Evolutionary conservation across 352 stramenopile species (phyloP).

Genomic region (Pythium biforme): DNA sequence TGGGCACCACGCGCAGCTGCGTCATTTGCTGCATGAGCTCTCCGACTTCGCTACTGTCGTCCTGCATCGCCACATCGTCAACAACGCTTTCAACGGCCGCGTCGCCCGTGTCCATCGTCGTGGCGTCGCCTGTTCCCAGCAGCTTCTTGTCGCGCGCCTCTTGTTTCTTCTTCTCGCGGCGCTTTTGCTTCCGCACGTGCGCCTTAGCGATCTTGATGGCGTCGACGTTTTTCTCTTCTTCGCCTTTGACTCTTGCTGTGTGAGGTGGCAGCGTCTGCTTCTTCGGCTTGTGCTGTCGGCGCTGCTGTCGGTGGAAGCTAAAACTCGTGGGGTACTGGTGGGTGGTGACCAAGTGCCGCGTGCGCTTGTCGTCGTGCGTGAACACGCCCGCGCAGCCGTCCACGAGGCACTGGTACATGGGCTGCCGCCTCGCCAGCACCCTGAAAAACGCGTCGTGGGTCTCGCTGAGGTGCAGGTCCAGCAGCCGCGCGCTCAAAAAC

Average conservation of each 20-base stretch:
- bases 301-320: conserved; percentile 29
- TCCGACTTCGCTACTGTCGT: neutral
- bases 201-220: conserved; percentile 26
- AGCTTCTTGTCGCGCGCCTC: conserved; percentile 1
- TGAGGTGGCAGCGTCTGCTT: neutral
- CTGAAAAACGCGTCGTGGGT: conserved; percentile 66
- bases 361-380: conserved; percentile 52
- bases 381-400: conserved; percentile 48
- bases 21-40: conserved; percentile 7
- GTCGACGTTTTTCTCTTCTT: conserved; percentile 11
- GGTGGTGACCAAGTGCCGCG: conserved; percentile 33
- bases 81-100: neutral
- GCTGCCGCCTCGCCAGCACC: conserved; percentile 55
- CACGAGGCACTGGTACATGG: conserved; percentile 58
- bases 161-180: conserved; percentile 20
- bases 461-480: conserved; percentile 64
- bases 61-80: neutral
- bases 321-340: conserved; percentile 47
- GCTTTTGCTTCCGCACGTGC: conserved; percentile 16
- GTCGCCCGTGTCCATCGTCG: conserved; percentile 1
- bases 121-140: neutral
- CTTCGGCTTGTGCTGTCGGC: neutral
- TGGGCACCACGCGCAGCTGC: conserved; percentile 18
- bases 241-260: neutral
- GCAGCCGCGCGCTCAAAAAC: conserved; percentile 47